A percentile compares a stretch with the other conserved stretches of the same genome.
Conservation (phyloP, 306 rosid species). For the Dicorynia guianensis region DNA sequence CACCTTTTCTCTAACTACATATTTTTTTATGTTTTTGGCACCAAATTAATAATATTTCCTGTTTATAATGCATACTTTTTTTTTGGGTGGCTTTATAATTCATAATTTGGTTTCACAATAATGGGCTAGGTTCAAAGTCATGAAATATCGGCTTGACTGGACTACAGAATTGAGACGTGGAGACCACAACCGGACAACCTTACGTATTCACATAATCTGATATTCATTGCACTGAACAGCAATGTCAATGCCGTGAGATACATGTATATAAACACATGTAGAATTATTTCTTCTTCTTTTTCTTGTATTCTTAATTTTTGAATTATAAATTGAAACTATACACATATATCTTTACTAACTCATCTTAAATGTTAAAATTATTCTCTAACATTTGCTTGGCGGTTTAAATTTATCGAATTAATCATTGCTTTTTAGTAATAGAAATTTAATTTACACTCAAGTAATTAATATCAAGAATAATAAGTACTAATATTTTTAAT, state of each 20-base stretch:
- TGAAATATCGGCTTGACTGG: background rate
- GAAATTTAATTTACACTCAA: too few species aligned
- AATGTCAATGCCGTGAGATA: background rate
- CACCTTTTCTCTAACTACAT: too few species aligned
- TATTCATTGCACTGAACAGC: background rate
- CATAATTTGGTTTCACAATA: background rate
- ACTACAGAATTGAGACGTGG: conserved; percentile 3
- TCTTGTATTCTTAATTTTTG: background rate
- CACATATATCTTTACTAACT: too few species aligned
- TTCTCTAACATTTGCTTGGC: too few species aligned
- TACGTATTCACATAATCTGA: background rate
- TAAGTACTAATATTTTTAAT: too few species aligned
- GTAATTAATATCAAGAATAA: too few species aligned
- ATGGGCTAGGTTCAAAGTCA: background rate
- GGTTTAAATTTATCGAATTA: too few species aligned
- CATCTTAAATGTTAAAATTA: too few species aligned
- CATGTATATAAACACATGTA: background rate
- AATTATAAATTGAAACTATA: background rate
- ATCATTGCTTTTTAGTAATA: too few species aligned
- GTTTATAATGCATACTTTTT: background rate
- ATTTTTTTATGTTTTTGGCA: background rate
- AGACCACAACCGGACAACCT: background rate
- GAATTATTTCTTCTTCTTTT: background rate
- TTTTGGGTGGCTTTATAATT: too few species aligned
- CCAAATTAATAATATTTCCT: background rate